Evolutionary conservation across 75 land plant species (phyloP).

Genomic region (Pinus albicaulis): DNA sequence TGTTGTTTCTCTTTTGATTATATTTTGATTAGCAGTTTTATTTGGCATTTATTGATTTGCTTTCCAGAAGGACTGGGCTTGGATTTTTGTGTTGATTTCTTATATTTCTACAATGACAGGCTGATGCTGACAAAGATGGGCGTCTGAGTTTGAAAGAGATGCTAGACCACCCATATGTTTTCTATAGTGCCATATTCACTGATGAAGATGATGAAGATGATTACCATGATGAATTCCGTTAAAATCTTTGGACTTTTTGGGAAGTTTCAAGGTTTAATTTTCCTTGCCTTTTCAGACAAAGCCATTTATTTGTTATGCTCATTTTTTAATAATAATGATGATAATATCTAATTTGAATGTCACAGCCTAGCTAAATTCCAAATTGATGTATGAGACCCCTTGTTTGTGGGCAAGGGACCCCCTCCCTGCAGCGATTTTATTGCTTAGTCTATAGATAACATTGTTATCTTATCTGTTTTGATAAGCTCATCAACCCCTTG

Average conservation of each 20-base stretch:
- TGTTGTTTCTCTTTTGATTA: not conserved
- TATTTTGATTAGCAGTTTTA: not conserved
- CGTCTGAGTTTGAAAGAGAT: slow-evolving; percentile 73
- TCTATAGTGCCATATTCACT: slow-evolving; percentile 80
- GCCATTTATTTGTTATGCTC: not conserved
- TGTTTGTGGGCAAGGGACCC: no score
- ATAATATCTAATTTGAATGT: no score
- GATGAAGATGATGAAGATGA: slow-evolving; percentile 75
- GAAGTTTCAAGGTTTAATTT: not conserved
- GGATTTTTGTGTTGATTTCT: not conserved
- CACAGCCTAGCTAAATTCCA: no score
- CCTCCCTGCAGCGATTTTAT: no score
- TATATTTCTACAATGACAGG: slow-evolving; percentile 38
- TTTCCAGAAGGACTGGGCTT: not conserved
- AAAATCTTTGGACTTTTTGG: slow-evolving; percentile 5
- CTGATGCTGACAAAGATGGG: slow-evolving; percentile 89
- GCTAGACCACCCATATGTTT: slow-evolving; percentile 86
- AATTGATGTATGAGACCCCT: no score
- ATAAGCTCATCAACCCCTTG: no score
- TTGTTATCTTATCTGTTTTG: no score
- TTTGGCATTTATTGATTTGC: not conserved
- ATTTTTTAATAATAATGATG: not conserved
- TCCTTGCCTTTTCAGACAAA: not conserved
- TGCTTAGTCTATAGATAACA: no score
- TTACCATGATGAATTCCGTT: slow-evolving; percentile 88